Conservation (phyloP, 2,329 filamentous ascomycete species). For the Ophiostoma novo-ulmi region DNA sequence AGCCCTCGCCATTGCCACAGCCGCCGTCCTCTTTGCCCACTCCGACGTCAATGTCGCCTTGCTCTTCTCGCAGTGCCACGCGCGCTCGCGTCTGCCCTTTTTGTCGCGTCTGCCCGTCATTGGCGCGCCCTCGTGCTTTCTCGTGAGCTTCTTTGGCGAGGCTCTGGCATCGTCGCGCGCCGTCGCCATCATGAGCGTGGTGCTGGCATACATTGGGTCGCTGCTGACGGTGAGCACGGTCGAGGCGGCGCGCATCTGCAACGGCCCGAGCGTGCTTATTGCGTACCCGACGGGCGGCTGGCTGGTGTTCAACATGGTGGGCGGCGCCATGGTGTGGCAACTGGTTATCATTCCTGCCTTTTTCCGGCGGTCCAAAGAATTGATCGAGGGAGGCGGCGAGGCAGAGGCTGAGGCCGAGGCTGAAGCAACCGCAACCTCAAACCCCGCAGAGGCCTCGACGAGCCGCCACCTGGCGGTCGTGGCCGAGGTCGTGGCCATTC, state of each 20-base stretch:
- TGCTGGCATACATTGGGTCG: conserved; percentile 43
- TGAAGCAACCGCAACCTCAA: conserved; percentile 22
- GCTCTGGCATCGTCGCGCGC: conserved; percentile 40
- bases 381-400: conserved; percentile 27
- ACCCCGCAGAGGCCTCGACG: conserved; percentile 22
- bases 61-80: conserved; percentile 51
- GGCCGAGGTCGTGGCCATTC: conserved; percentile 55
- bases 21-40: conserved; percentile 41
- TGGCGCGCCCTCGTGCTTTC: conserved; percentile 45
- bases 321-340: conserved; percentile 49
- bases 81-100: conserved; percentile 42
- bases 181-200: conserved; percentile 38
- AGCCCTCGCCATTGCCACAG: conserved; percentile 43
- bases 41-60: conserved; percentile 48
- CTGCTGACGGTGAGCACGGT: conserved; percentile 47
- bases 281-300: conserved; percentile 38
- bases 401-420: background rate
- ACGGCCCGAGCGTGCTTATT: conserved; percentile 33
- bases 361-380: conserved; percentile 39
- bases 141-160: conserved; percentile 46
- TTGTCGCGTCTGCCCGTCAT: conserved; percentile 44
- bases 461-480: conserved; percentile 38
- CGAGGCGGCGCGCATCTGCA: conserved; percentile 44
- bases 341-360: conserved; percentile 48
- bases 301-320: conserved; percentile 46